Conservation (phyloP, 495 filamentous ascomycete genomes). For the Neurospora intermedia region DNA sequence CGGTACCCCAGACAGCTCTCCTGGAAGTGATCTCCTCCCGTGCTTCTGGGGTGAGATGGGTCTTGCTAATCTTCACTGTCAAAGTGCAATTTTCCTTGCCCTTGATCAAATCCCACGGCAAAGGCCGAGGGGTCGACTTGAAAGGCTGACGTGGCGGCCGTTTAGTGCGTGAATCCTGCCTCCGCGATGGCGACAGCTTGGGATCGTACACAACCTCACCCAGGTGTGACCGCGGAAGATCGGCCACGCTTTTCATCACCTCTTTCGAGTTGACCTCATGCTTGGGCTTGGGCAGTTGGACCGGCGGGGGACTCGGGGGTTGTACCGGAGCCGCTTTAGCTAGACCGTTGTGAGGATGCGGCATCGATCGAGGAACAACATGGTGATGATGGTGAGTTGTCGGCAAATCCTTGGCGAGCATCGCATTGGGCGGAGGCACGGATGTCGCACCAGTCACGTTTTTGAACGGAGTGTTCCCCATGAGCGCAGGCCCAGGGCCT, state of each 20-base stretch:
- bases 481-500: constrained; percentile 32
- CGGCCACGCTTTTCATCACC: constrained; percentile 56
- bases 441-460: constrained; percentile 37
- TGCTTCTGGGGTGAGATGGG: constrained; percentile 54
- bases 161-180: constrained; percentile 35
- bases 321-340: constrained; percentile 25
- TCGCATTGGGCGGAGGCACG: constrained; percentile 44
- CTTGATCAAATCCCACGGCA: constrained; percentile 60
- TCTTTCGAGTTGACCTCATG: constrained; percentile 55
- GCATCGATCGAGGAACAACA: constrained; percentile 17
- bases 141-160: constrained; percentile 52
- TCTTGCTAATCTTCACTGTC: constrained; percentile 73
- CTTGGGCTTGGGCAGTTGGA: constrained; percentile 36
- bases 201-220: constrained; percentile 46
- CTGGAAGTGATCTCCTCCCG: constrained; percentile 73
- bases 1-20: constrained; percentile 80
- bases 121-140: constrained; percentile 57
- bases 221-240: constrained; percentile 68
- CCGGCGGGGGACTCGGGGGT: constrained; percentile 30
- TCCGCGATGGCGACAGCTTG: constrained; percentile 45
- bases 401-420: constrained; percentile 35
- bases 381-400: constrained; percentile 29
- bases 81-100: constrained; percentile 83
- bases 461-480: constrained; percentile 28
- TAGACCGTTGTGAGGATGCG: constrained; percentile 10